Evolutionary conservation across 345 rosid species (phyloP), one percentile per base, ranked within the genome.

Genomic region (Brassica cretica): DNA sequence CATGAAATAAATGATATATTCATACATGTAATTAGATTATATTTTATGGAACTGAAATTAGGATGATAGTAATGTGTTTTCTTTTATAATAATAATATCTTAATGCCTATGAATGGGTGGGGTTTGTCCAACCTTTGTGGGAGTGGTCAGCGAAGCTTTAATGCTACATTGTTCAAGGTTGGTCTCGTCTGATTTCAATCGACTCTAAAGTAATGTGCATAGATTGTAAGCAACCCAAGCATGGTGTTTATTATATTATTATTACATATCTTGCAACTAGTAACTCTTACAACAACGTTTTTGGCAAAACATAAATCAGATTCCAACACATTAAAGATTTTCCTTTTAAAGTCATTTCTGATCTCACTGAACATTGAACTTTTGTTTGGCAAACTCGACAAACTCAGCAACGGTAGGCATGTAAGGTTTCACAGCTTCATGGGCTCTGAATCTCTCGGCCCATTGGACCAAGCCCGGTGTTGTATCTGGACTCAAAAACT

Each of bases 321-420:
- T 19, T 6, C 7, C 32, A 27, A 39, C 35, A 64, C 15, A 4
- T 4, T n/a, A 15, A 32, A 64, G 1, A 15, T 4, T 32, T 32
- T 32, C 5, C 0, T 15, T 32, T 15, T 15, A 15, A 6, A 9
- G 32, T 55, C 60, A 68, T 6, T 19, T 74, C 79, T 51, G 41
- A 67, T n/a, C 30, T 74, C 75, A 80, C 41, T 74, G 3, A 56
- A 74, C 41, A 74, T 55, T 74, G 41, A 80, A 80, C 61, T 80
- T 74, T 51, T 69, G 60, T 64, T 74, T 74, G 1, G 82, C 82
- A 3, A 80, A 74, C 56, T 74, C 79, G 1, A 80, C 30, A 4
- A 90, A 90, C 83, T 89, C 90, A 0, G 82, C 86, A 0, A 88
- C 86, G 6, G 87, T 88, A 6, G 94, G 96, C 88, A 89, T 74